Percentiles rank a stretch among this genome's conserved stretches.
These are phyloP conservation scores for Termitomyces sp. DNA, from an alignment of 768 basidiomycete species.

Conservation along the genomic window DNA sequence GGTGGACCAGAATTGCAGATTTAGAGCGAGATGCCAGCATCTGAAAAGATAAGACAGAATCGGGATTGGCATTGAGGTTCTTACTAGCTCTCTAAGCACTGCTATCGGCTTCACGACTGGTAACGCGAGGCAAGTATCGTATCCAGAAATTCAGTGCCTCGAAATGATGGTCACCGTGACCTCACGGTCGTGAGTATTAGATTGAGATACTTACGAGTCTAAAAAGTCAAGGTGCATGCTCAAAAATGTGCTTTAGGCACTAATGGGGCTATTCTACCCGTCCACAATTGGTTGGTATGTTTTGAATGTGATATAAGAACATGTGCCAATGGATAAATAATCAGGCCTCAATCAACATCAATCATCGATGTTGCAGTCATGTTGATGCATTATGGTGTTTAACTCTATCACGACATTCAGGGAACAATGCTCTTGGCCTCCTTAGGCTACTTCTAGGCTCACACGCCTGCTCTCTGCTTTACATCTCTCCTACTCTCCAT, in stretches of 20 bases:
- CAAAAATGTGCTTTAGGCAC: background rate
- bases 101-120: background rate
- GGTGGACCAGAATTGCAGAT: background rate
- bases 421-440: too few relatives aligned
- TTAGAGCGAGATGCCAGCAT: background rate
- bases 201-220: background rate
- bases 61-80: background rate
- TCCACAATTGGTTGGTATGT: background rate
- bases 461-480: too few relatives aligned
- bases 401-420: too few relatives aligned
- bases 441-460: too few relatives aligned
- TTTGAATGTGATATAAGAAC: background rate
- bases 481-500: too few relatives aligned
- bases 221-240: background rate
- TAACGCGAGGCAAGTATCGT: background rate
- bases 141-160: background rate
- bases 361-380: too few relatives aligned
- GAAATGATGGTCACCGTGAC: background rate
- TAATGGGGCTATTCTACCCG: background rate
- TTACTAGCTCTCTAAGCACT: background rate
- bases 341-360: too few relatives aligned
- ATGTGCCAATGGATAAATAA: too few relatives aligned
- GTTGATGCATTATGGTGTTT: too few relatives aligned
- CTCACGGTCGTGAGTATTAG: background rate
- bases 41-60: background rate